Percentiles rank a stretch among this genome's conserved stretches.
Conservation (phyloP, 768 basidiomycete species). For the Lactarius pseudohatsudake region DNA sequence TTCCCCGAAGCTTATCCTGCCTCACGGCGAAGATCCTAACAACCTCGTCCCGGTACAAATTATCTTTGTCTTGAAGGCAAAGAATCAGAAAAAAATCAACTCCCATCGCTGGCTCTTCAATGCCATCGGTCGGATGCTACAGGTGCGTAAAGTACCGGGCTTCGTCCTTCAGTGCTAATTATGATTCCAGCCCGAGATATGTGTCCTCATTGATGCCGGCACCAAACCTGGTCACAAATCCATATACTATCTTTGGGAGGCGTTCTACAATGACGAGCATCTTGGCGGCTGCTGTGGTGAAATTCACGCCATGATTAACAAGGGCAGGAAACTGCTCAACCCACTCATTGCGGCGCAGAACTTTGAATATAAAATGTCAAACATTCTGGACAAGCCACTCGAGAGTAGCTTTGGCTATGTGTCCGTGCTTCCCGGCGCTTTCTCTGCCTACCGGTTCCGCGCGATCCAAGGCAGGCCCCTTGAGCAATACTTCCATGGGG, state of each 20-base stretch:
- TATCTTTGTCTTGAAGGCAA: constrained; percentile 87
- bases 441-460: constrained; percentile 93
- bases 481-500: constrained; percentile 85
- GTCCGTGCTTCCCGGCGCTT: constrained; percentile 93
- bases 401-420: constrained; percentile 97
- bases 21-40: constrained; percentile 85
- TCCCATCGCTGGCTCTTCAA: constrained; percentile 97
- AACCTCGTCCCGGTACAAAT: constrained; percentile 93
- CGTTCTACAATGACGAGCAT: constrained; percentile 76
- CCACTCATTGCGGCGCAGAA: constrained; percentile 94
- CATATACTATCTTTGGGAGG: constrained; percentile 94
- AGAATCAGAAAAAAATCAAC: constrained; percentile 96
- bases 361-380: constrained; percentile 98
- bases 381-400: constrained; percentile 93
- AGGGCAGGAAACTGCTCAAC: constrained; percentile 87
- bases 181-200: constrained; percentile 73
- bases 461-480: constrained; percentile 89
- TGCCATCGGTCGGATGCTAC: constrained; percentile 79
- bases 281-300: constrained; percentile 91
- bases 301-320: constrained; percentile 96
- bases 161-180: not conserved
- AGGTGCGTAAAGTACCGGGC: constrained; percentile 44
- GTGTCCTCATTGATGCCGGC: constrained; percentile 91
- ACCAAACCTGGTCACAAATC: constrained; percentile 97
- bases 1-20: constrained; percentile 86